A percentile compares a stretch with the other conserved stretches of the same genome.
phyloP scores from a whole-genome alignment of 2,329 filamentous ascomycete species.

The Dothideomycetes sp. region DNA sequence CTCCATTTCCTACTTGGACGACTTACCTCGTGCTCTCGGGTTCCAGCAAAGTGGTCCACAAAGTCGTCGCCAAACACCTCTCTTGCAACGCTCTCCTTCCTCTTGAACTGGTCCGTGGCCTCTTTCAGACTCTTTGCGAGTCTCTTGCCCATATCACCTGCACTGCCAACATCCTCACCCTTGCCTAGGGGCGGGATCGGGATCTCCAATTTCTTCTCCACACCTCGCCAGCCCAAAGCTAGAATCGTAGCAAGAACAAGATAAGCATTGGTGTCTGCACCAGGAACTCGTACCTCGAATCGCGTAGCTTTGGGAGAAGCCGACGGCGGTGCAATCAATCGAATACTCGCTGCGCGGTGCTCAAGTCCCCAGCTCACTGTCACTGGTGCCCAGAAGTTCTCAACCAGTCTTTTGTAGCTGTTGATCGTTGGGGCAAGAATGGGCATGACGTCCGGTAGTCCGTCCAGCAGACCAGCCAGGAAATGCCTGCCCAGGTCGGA shows the following conservation, averaged over 20 bases:
- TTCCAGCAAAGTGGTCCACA: constrained; percentile 90
- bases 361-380: constrained; percentile 96
- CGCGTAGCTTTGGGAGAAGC: constrained; percentile 75
- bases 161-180: constrained; percentile 69
- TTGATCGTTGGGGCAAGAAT: constrained; percentile 90
- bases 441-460: constrained; percentile 91
- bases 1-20: too few relatives aligned
- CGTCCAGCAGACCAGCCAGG: constrained; percentile 78
- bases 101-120: constrained; percentile 67
- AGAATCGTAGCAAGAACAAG: constrained; percentile 79
- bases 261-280: constrained; percentile 87
- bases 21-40: constrained; percentile 90
- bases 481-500: constrained; percentile 89
- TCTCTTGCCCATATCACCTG: constrained; percentile 59
- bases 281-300: constrained; percentile 85
- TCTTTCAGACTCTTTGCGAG: constrained; percentile 79
- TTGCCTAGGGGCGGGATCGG: constrained; percentile 72
- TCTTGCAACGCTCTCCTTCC: constrained; percentile 72
- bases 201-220: constrained; percentile 85
- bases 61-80: constrained; percentile 92
- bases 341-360: constrained; percentile 83
- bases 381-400: constrained; percentile 98
- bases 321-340: constrained; percentile 80
- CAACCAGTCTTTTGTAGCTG: constrained; percentile 94
- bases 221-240: constrained; percentile 78